These are phyloP conservation scores for Diaporthe destruens DNA, from an alignment of 2,329 filamentous ascomycete genomes.

Conservation along the genomic window DNA sequence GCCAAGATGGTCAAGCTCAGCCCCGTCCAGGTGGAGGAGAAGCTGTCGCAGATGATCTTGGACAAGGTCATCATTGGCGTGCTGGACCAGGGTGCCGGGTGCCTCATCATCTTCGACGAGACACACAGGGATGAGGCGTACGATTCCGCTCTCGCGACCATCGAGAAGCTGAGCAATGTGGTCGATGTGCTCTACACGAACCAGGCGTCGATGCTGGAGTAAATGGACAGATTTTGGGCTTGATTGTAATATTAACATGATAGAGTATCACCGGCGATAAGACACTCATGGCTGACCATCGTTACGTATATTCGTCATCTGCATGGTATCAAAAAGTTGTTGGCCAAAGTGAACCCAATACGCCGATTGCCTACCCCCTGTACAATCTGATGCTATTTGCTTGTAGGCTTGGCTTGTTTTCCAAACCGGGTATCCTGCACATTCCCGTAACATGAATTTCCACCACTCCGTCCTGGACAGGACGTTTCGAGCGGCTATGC, in stretches of 20 bases:
- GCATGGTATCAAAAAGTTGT: slow-evolving; percentile 8
- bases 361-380: slow-evolving; percentile 28
- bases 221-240: slow-evolving; percentile 48
- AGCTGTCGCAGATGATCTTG: slow-evolving; percentile 99
- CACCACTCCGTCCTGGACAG: not conserved
- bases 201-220: slow-evolving; percentile 96
- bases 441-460: slow-evolving; percentile 13
- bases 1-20: slow-evolving; percentile 98
- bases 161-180: slow-evolving; percentile 96
- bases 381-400: slow-evolving; percentile 40
- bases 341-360: slow-evolving; percentile 34
- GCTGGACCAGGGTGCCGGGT: slow-evolving; percentile 96
- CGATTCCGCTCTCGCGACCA: slow-evolving; percentile 92
- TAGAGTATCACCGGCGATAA: slow-evolving; percentile 42
- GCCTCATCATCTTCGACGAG: slow-evolving; percentile 97
- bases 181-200: slow-evolving; percentile 98
- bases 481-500: slow-evolving; percentile 11
- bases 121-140: slow-evolving; percentile 93
- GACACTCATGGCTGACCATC: slow-evolving; percentile 16
- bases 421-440: slow-evolving; percentile 41
- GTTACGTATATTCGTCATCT: slow-evolving; percentile 30
- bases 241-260: slow-evolving; percentile 46
- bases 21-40: slow-evolving; percentile 96
- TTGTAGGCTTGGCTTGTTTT: slow-evolving; percentile 32
- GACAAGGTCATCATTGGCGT: slow-evolving; percentile 99